Evolutionary conservation across 768 basidiomycete genomes (phyloP).

Genomic region (Coprinopsis sp.): DNA sequence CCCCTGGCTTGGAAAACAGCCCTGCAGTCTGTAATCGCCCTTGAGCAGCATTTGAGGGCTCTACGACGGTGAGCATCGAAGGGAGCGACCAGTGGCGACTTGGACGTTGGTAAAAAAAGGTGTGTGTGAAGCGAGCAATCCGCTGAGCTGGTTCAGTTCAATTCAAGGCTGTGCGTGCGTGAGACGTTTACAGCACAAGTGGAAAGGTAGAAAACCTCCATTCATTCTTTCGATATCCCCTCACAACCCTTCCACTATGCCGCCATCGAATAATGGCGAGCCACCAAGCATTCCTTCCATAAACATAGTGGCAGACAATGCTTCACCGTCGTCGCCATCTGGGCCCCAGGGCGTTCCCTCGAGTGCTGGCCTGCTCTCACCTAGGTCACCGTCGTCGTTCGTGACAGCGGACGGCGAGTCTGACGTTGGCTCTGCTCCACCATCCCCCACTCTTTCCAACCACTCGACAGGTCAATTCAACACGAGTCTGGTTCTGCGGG

Average conservation of each 20-base stretch:
- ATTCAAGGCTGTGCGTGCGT: slow-evolving; percentile 4
- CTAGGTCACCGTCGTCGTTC: slow-evolving; percentile 12
- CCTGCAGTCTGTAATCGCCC: no score
- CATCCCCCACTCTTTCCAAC: slow-evolving; percentile 73
- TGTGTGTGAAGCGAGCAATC: not conserved
- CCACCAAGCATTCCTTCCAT: slow-evolving; percentile 25
- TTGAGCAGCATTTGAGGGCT: no score
- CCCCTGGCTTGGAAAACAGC: no score
- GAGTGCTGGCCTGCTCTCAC: slow-evolving; percentile 15
- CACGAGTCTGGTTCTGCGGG: slow-evolving; percentile 53
- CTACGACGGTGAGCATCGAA: no score
- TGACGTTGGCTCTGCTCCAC: slow-evolving; percentile 39
- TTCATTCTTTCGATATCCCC: not conserved
- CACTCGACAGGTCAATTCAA: slow-evolving; percentile 58
- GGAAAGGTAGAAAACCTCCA: not conserved
- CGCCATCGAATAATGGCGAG: slow-evolving; percentile 10
- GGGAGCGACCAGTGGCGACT: no score
- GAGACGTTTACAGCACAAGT: not conserved
- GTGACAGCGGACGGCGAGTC: slow-evolving; percentile 19
- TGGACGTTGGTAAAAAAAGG: not conserved
- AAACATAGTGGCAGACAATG: slow-evolving; percentile 23
- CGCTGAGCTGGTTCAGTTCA: no score
- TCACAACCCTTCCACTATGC: slow-evolving; percentile 15
- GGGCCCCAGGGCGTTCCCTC: slow-evolving; percentile 1
- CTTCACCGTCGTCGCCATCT: slow-evolving; percentile 13